phyloP scores from a whole-genome alignment of 2,329 filamentous ascomycete genomes.

The Coniochaeta hoffmannii region DNA sequence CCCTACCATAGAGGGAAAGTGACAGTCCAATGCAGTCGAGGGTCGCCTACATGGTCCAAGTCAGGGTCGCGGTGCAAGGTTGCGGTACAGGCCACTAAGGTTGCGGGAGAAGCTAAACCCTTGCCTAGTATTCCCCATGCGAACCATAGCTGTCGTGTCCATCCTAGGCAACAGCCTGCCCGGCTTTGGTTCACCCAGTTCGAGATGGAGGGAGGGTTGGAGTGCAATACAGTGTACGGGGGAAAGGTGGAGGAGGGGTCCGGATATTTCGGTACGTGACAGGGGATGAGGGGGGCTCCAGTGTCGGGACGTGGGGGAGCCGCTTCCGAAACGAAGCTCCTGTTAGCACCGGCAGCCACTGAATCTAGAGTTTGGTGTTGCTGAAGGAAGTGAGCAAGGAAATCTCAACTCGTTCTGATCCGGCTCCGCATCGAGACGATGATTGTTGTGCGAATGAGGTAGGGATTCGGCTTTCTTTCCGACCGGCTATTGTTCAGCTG shows the following conservation, averaged over 20 bases:
- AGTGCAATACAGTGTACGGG: not conserved
- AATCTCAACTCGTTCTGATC: no score
- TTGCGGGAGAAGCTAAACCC: not conserved
- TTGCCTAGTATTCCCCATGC: not conserved
- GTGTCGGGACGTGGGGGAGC: not conserved
- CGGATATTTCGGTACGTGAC: not conserved
- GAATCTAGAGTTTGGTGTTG: not conserved
- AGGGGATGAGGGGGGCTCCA: not conserved
- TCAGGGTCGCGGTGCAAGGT: not conserved
- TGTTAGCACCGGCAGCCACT: not conserved
- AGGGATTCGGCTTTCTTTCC: not conserved
- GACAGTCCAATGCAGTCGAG: not conserved
- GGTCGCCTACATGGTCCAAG: not conserved
- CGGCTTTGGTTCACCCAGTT: not conserved
- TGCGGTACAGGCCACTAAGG: not conserved
- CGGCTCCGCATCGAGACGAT: no score
- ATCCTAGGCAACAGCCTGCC: not conserved
- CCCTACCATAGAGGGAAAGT: not conserved
- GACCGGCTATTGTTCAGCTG: not conserved
- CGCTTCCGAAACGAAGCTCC: not conserved
- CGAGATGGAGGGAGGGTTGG: not conserved
- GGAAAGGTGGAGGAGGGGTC: not conserved
- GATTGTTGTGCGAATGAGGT: not conserved
- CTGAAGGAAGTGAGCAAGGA: not conserved
- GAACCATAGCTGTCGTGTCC: not conserved